Percentiles rank a stretch among this genome's conserved stretches.
These are phyloP conservation scores for Linum tenue DNA, from an alignment of 345 rosid species.

Conservation along the genomic window DNA sequence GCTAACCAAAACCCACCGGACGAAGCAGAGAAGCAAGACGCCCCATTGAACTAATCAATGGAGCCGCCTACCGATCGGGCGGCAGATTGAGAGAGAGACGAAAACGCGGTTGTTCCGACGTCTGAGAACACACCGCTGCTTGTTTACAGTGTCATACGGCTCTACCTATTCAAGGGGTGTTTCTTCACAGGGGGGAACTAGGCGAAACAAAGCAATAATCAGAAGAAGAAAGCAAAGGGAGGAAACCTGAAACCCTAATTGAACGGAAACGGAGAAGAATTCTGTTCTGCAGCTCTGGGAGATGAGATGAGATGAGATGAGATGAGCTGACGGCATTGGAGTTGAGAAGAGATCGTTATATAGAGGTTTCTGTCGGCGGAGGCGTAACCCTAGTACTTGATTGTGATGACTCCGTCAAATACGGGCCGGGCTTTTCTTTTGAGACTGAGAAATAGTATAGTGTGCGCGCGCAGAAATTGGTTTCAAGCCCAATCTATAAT, in stretches of 20 bases:
- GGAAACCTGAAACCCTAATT: background rate
- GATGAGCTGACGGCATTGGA: no score
- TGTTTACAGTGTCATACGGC: constrained; percentile 55
- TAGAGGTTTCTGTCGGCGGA: no score
- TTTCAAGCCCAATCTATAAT: no score
- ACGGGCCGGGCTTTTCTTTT: background rate
- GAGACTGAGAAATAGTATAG: no score
- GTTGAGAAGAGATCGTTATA: no score
- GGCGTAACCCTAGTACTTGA: no score
- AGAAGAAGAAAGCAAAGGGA: background rate
- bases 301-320: no score
- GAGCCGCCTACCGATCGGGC: background rate
- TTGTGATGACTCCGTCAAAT: background rate
- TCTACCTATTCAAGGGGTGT: constrained; percentile 34
- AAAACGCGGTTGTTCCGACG: constrained; percentile 1
- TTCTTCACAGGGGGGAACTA: background rate
- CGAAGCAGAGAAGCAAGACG: background rate
- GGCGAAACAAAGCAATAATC: background rate
- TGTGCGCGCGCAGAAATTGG: no score
- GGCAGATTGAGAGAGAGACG: constrained; percentile 16
- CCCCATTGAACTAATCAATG: background rate
- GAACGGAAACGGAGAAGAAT: no score
- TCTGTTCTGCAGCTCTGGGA: no score
- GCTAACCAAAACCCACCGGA: constrained; percentile 12
- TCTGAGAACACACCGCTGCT: constrained; percentile 10